Evolutionary conservation across 2,329 filamentous ascomycete genomes (phyloP).

Genomic region (Ceratocystis smalleyi): DNA sequence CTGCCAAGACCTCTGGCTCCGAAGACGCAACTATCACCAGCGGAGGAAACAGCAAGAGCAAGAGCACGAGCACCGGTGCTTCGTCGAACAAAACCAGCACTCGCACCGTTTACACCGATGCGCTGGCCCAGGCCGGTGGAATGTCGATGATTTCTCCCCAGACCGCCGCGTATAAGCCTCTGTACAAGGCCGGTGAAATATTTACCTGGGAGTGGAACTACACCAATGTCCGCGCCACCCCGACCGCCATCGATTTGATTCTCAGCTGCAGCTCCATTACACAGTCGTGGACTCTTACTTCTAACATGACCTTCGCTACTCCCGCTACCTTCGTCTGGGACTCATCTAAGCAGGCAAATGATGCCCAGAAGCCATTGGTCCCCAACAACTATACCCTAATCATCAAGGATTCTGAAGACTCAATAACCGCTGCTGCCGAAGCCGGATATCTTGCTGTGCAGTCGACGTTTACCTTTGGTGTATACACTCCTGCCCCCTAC

Average conservation of each 20-base stretch:
- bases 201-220: conserved; percentile 52
- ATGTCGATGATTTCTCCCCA: conserved; percentile 40
- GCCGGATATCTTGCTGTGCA: conserved; percentile 41
- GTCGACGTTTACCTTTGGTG: conserved; percentile 37
- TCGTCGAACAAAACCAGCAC: conserved; percentile 18
- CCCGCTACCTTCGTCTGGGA: conserved; percentile 43
- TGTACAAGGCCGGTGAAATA: conserved; percentile 45
- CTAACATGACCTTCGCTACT: conserved; percentile 45
- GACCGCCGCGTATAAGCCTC: conserved; percentile 29
- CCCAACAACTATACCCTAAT: conserved; percentile 45
- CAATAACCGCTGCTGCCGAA: conserved; percentile 34
- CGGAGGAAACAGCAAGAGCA: conserved; percentile 19
- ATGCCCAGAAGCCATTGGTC: conserved; percentile 32
- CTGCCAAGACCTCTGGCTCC: conserved; percentile 21
- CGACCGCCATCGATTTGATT: conserved; percentile 45
- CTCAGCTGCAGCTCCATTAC: conserved; percentile 38
- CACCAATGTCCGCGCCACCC: conserved; percentile 41
- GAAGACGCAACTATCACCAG: conserved; percentile 21
- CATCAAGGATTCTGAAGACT: conserved; percentile 42
- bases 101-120: conserved; percentile 30
- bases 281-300: conserved; percentile 44
- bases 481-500: conserved; percentile 41
- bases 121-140: conserved; percentile 25
- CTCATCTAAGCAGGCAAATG: conserved; percentile 34
- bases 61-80: conserved; percentile 18